These are phyloP conservation scores for Pluteus cervinus DNA, from an alignment of 768 basidiomycete species.

Conservation along the genomic window DNA sequence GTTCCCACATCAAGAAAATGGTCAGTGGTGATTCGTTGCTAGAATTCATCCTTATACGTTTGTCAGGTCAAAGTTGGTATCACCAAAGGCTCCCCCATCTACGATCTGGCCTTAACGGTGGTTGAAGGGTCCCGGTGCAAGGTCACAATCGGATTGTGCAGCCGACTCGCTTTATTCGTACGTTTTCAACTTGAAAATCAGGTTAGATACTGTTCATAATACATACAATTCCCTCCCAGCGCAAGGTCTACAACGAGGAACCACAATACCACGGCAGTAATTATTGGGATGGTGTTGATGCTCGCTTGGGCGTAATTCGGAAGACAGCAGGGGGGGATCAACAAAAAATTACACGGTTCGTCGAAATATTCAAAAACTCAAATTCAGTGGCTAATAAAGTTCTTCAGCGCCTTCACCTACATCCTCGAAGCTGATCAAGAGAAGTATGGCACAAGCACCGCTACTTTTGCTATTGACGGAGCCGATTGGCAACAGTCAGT, in stretches of 20 bases:
- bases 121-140: conserved; percentile 11
- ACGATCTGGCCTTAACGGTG: conserved; percentile 9
- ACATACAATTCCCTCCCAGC: too few species aligned
- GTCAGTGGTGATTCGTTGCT: conserved; percentile 5
- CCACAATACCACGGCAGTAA: too few species aligned
- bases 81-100: conserved; percentile 9
- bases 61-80: conserved; percentile 7
- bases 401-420: conserved; percentile 4
- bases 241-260: conserved; percentile 7
- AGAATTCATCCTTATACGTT: conserved; percentile 1
- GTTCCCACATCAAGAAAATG: conserved; percentile 15
- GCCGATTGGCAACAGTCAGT: too few species aligned
- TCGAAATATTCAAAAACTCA: too few species aligned
- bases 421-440: conserved; percentile 5
- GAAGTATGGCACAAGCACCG: too few species aligned
- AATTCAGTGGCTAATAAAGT: background rate
- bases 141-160: conserved; percentile 10
- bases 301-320: conserved; percentile 6
- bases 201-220: too few species aligned
- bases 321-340: conserved; percentile 3
- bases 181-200: conserved; percentile 1
- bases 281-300: conserved; percentile 15
- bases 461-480: too few species aligned
- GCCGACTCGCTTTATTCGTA: conserved; percentile 15
- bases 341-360: conserved; percentile 8